Conservation (phyloP, 2,329 filamentous ascomycete species). For the Domatiomyces catenatus region DNA sequence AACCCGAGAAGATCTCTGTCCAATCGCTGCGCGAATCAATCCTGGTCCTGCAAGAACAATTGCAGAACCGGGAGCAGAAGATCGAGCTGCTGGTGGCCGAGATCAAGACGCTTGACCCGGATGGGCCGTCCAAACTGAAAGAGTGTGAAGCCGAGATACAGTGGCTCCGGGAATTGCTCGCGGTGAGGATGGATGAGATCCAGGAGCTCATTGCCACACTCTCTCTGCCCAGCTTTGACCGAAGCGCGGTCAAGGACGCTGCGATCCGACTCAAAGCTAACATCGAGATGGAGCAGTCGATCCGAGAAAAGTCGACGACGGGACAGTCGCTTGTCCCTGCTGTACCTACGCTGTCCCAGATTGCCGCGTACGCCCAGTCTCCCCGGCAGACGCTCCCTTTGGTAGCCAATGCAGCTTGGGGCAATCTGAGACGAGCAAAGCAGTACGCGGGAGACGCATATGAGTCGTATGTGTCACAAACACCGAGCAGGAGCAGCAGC, state of each 20-base stretch:
- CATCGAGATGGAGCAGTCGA: constrained; percentile 94
- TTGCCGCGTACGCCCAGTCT: constrained; percentile 60
- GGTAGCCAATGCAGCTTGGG: constrained; percentile 89
- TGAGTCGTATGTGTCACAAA: constrained; percentile 16
- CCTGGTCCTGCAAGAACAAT: constrained; percentile 86
- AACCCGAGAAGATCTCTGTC: constrained; percentile 75
- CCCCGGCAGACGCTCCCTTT: constrained; percentile 59
- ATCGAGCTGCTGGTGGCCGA: constrained; percentile 76
- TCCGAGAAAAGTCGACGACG: constrained; percentile 59
- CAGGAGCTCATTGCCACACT: constrained; percentile 78
- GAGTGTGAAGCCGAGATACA: constrained; percentile 88
- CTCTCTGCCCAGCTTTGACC: constrained; percentile 59
- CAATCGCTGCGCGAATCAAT: constrained; percentile 93
- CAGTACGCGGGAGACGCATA: constrained; percentile 34
- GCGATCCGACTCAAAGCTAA: constrained; percentile 88
- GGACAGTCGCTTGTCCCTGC: constrained; percentile 45
- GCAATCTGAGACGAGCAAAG: constrained; percentile 70
- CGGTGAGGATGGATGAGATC: constrained; percentile 77
- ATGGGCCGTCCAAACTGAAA: constrained; percentile 66
- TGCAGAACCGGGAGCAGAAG: constrained; percentile 79
- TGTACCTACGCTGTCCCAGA: constrained; percentile 61
- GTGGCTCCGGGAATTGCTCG: constrained; percentile 87
- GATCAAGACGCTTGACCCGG: constrained; percentile 53
- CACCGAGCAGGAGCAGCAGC: constrained; percentile 46
- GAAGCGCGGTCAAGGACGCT: constrained; percentile 67